Percentiles rank a stretch among this genome's conserved stretches.
phyloP scores from a whole-genome alignment of 2,329 filamentous ascomycete species.

The Scorias spongiosa region DNA sequence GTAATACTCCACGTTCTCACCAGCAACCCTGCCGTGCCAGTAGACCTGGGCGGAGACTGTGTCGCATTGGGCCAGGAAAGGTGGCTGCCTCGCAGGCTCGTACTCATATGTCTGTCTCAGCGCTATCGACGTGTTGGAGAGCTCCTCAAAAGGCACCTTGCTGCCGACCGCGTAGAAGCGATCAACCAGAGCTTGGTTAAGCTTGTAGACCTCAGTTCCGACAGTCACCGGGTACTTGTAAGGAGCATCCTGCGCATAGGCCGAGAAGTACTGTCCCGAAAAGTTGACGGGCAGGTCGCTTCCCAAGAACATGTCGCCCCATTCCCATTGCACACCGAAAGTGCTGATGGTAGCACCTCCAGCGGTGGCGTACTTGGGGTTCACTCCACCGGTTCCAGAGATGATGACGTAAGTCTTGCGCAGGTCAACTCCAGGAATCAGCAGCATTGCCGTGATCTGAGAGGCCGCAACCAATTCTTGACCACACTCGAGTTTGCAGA shows the following conservation, averaged over 20 bases:
- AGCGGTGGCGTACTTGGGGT: neutral
- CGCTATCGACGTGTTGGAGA: too few relatives aligned
- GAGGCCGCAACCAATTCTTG: neutral
- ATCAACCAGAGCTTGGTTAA: neutral
- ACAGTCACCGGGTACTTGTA: neutral
- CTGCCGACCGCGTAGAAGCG: neutral
- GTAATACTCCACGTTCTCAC: neutral
- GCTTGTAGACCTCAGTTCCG: neutral
- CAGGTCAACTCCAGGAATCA: neutral
- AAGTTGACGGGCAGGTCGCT: neutral
- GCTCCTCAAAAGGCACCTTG: too few relatives aligned
- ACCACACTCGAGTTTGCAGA: slow-evolving; percentile 1
- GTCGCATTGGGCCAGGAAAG: too few relatives aligned
- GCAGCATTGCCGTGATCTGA: neutral
- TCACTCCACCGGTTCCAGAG: neutral
- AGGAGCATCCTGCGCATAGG: neutral
- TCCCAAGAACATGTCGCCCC: slow-evolving; percentile 1
- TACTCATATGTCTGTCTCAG: too few relatives aligned
- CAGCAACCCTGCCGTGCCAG: too few relatives aligned
- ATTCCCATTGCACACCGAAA: neutral
- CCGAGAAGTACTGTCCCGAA: neutral
- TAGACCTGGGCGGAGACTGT: too few relatives aligned
- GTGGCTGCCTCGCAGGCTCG: too few relatives aligned
- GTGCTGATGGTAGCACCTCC: neutral
- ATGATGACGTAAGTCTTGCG: neutral